Base-by-base conservation (phyloP, 2,329 filamentous ascomycete species). In the Penicillium griseofulvum region DNA sequence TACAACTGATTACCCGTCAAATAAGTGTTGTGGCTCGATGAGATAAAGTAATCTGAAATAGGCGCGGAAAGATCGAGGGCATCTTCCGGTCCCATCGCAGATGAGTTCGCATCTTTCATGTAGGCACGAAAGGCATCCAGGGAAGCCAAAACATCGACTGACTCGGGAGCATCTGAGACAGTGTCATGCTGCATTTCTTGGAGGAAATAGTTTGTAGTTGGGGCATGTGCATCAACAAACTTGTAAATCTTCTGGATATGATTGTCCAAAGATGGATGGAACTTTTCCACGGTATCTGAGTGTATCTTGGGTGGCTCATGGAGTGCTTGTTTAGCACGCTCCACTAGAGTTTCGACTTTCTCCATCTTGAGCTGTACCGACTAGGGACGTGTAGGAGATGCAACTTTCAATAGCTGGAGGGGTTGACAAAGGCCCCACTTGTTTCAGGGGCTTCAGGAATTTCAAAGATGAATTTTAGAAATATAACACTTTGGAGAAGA, bases 11-110 rank as follows among this genome's bases (percentile, higher is more conserved):
- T 91, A 2, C 92, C 92, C 2, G 87, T 87, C 39, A 96, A 79
- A 71, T 96, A 97, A 0, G 92, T 97, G 71, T 97, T 97, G 78
- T 97, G 92, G 68, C 91, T 96, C 63, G 90, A 95, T 59, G 88
- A 96, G 71, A 97, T 92, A 72, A 91, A 97, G 76, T 97, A 97
- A 70, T 95, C 91, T 44, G 88, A 90, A 55, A 96, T 80, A 4
- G 90, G 89, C 49, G 82, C 83, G 0, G 81, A 82, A 31, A 85
- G 70, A 67, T 91, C 87, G 55, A 83, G 79, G 59, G 75, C 66
- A 29, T 75, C 64, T 22, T 72, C 54, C 8, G 74, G 71, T 22
- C 74, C 69, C 57, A 67, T 51, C 8, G 77, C 80, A 61, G 75
- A 76, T 8, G 77, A 76, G 14, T 72, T 68, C 19, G 74, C 68